These are phyloP conservation scores for Yamadazyma atlantica DNA, from an alignment of 1,139 yeast species.

Conservation along the genomic window DNA sequence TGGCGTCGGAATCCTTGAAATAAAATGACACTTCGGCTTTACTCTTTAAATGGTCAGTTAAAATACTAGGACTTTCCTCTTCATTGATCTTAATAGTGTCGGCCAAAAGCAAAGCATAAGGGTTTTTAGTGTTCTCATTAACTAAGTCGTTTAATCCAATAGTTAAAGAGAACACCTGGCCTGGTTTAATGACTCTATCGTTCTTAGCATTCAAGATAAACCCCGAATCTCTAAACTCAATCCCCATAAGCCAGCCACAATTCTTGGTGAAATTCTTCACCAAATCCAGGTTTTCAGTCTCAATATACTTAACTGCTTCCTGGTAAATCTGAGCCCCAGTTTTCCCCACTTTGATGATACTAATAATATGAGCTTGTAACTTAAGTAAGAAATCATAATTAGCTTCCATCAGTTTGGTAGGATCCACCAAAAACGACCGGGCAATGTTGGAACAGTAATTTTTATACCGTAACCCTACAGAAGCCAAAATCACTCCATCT, in stretches of 20 bases:
- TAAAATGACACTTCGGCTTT: constrained; percentile 80
- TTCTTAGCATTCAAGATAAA: constrained; percentile 73
- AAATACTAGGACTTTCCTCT: constrained; percentile 52
- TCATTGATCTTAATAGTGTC: constrained; percentile 73
- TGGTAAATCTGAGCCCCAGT: constrained; percentile 66
- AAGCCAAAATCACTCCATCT: constrained; percentile 80
- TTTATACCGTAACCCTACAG: constrained; percentile 84
- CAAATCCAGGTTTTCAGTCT: constrained; percentile 61
- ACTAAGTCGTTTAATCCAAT: constrained; percentile 71
- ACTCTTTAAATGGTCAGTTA: constrained; percentile 74
- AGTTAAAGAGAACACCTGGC: constrained; percentile 73
- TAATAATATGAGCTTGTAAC: constrained; percentile 63
- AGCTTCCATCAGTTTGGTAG: constrained; percentile 73
- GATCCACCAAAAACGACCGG: constrained; percentile 88
- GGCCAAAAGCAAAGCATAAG: constrained; percentile 72
- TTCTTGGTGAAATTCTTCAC: constrained; percentile 69
- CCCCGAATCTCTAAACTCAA: constrained; percentile 83
- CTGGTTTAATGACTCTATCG: constrained; percentile 65
- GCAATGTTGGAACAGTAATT: constrained; percentile 87
- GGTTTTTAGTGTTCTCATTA: constrained; percentile 46
- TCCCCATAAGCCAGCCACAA: constrained; percentile 87
- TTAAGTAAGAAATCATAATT: constrained; percentile 76
- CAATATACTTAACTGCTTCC: constrained; percentile 59
- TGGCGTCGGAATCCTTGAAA: constrained; percentile 66
- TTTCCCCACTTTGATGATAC: constrained; percentile 64